Evolutionary conservation across 768 basidiomycete genomes (phyloP).

Genomic region (Pholiota microspora): DNA sequence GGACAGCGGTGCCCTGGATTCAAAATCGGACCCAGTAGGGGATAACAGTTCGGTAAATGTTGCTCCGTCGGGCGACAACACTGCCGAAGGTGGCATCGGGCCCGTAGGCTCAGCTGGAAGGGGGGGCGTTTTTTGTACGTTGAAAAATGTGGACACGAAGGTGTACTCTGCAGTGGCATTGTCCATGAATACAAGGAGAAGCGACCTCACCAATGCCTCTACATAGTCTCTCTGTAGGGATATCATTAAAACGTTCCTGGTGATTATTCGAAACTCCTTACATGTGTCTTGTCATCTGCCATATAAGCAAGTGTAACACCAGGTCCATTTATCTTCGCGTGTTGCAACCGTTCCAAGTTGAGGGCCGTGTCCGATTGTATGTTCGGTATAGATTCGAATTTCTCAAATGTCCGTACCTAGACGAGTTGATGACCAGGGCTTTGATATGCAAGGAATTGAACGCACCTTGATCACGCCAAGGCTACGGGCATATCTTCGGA

Average conservation of each 20-base stretch:
- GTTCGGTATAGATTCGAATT: slow-evolving; percentile 58
- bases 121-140: slow-evolving; percentile 32
- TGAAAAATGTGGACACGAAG: slow-evolving; percentile 86
- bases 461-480: slow-evolving; percentile 75
- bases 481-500: slow-evolving; percentile 84
- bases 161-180: slow-evolving; percentile 92
- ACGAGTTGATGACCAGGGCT: neutral
- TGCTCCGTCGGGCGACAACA: slow-evolving; percentile 44
- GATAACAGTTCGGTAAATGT: slow-evolving; percentile 42
- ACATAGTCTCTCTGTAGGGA: slow-evolving; percentile 63
- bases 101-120: slow-evolving; percentile 30
- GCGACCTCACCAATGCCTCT: slow-evolving; percentile 83
- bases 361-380: slow-evolving; percentile 40
- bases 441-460: neutral
- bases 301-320: slow-evolving; percentile 80
- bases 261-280: slow-evolving; percentile 34
- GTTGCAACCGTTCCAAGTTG: slow-evolving; percentile 56
- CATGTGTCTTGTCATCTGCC: slow-evolving; percentile 86
- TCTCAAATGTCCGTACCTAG: slow-evolving; percentile 70
- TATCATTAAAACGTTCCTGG: slow-evolving; percentile 25
- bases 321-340: slow-evolving; percentile 78
- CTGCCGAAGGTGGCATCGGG: slow-evolving; percentile 34
- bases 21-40: slow-evolving; percentile 50
- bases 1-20: slow-evolving; percentile 23
- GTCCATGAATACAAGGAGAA: slow-evolving; percentile 89